phyloP scores from a whole-genome alignment of 306 rosid species.

The Quercus rubra region DNA sequence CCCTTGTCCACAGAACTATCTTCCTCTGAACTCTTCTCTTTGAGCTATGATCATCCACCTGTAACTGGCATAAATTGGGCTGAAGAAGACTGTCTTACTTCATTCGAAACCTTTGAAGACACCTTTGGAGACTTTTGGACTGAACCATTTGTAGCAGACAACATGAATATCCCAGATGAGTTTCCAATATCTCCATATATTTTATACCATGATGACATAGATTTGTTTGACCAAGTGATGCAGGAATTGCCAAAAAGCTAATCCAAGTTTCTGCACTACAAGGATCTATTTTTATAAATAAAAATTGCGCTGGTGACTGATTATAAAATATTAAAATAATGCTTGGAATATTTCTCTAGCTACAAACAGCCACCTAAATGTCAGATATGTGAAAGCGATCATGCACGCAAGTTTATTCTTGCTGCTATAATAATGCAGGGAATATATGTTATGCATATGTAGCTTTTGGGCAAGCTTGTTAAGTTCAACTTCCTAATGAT shows the following conservation, averaged over 20 bases:
- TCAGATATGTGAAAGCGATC: too few relatives aligned
- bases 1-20: constrained; percentile 19
- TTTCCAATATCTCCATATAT: not conserved
- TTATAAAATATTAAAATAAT: too few relatives aligned
- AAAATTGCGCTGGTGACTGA: too few relatives aligned
- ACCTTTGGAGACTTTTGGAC: constrained; percentile 48
- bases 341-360: too few relatives aligned
- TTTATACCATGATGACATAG: constrained; percentile 6
- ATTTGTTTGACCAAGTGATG: constrained; percentile 2
- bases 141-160: constrained; percentile 46
- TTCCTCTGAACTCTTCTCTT: constrained; percentile 2
- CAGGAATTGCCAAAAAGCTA: not conserved
- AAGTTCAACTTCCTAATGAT: too few relatives aligned
- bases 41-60: constrained; percentile 15
- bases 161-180: not conserved
- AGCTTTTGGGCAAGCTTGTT: too few relatives aligned
- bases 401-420: too few relatives aligned
- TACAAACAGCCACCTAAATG: too few relatives aligned
- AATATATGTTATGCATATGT: too few relatives aligned
- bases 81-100: constrained; percentile 11
- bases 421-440: too few relatives aligned
- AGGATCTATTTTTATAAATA: too few relatives aligned
- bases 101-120: constrained; percentile 20
- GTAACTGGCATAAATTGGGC: not conserved
- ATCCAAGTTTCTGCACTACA: too few relatives aligned